phyloP scores from a whole-genome alignment of 2,329 filamentous ascomycete genomes.

The Aspergillus tamarii region DNA sequence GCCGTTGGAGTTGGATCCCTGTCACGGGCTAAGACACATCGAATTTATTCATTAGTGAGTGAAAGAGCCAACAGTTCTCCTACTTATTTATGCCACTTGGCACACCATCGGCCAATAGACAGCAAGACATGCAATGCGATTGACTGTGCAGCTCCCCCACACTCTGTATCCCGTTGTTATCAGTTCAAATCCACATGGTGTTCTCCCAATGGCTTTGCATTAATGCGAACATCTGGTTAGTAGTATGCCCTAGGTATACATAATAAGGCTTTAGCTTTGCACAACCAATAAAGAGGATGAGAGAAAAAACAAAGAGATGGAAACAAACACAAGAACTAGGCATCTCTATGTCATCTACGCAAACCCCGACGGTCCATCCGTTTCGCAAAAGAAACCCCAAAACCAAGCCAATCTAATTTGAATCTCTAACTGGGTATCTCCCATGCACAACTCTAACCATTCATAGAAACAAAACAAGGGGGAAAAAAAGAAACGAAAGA shows the following conservation, averaged over 20 bases:
- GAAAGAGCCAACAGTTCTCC: neutral
- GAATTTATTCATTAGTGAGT: neutral
- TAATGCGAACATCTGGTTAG: neutral
- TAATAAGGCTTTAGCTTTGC: neutral
- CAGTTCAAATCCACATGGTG: neutral
- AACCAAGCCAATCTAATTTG: neutral
- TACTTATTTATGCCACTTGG: neutral
- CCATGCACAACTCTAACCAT: neutral
- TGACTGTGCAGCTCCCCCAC: neutral
- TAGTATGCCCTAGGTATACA: neutral
- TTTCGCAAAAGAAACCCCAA: neutral
- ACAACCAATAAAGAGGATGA: neutral
- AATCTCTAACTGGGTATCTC: constrained; percentile 7
- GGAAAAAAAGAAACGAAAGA: too few relatives aligned
- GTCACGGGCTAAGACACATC: neutral
- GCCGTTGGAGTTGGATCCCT: neutral
- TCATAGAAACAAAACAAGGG: neutral
- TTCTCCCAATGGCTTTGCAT: neutral
- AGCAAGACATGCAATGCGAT: neutral
- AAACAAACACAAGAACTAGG: neutral
- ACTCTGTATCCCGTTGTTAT: neutral
- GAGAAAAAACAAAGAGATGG: neutral
- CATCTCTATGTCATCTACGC: neutral
- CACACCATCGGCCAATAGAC: neutral
- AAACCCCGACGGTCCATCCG: neutral